Percentiles rank a stretch among this genome's conserved stretches.
Evolutionary conservation across 2,329 filamentous ascomycete genomes (phyloP).

Genomic region (Aureobasidium vineae): DNA sequence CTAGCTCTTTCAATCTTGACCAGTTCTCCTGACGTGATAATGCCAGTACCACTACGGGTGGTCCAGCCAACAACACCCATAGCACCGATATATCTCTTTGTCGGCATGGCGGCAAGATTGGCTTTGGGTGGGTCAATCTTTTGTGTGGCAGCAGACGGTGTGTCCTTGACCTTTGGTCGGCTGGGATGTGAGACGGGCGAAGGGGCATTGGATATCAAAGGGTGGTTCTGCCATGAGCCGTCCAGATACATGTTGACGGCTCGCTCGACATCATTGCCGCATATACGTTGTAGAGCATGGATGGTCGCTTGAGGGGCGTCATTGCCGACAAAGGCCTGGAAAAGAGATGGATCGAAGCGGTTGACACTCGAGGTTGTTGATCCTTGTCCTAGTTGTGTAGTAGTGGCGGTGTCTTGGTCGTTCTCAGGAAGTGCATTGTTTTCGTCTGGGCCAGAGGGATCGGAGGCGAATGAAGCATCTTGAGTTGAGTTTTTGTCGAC

Average conservation of each 20-base stretch:
- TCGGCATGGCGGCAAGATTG: constrained; percentile 48
- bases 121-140: constrained; percentile 15
- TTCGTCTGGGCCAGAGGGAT: constrained; percentile 39
- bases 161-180: constrained; percentile 12
- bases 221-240: constrained; percentile 56
- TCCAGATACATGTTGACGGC: constrained; percentile 66
- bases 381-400: neutral
- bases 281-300: constrained; percentile 49
- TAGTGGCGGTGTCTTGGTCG: constrained; percentile 16
- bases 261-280: constrained; percentile 56
- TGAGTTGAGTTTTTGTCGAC: constrained; percentile 48
- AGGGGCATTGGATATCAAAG: constrained; percentile 5
- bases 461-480: constrained; percentile 34
- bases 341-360: constrained; percentile 55
- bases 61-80: constrained; percentile 93
- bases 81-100: constrained; percentile 76
- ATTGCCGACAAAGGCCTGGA: constrained; percentile 59
- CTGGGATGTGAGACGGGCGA: neutral
- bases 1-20: constrained; percentile 85
- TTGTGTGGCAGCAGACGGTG: constrained; percentile 14
- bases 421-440: constrained; percentile 36
- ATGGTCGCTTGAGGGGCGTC: constrained; percentile 48
- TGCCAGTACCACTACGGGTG: constrained; percentile 72
- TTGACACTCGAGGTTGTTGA: constrained; percentile 30
- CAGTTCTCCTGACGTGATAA: constrained; percentile 78